phyloP scores from a whole-genome alignment of 306 rosid species.

The Cucurbita maxima region DNA sequence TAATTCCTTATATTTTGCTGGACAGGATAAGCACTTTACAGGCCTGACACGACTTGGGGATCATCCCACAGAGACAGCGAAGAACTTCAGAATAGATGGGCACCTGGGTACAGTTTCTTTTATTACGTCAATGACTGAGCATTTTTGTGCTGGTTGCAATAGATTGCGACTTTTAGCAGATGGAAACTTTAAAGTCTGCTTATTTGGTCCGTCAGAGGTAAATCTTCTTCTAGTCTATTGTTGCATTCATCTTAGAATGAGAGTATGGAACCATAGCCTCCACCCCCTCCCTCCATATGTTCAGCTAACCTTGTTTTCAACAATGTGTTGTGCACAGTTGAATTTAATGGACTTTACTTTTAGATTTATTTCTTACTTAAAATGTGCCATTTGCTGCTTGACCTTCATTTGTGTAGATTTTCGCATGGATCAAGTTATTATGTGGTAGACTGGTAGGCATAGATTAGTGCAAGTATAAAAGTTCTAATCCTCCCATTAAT shows the following conservation, averaged over 20 bases:
- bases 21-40: constrained; percentile 40
- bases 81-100: constrained; percentile 72
- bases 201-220: constrained; percentile 97
- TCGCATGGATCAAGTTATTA: not conserved
- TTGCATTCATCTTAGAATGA: constrained; percentile 5
- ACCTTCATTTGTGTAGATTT: not conserved
- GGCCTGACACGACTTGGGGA: constrained; percentile 50
- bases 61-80: constrained; percentile 85
- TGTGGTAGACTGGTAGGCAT: not conserved
- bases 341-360: not conserved
- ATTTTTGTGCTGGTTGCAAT: constrained; percentile 96
- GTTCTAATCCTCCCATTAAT: not conserved
- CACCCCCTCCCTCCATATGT: not conserved
- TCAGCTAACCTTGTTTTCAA: not conserved
- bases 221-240: constrained; percentile 8
- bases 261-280: not conserved
- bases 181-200: constrained; percentile 91
- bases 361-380: not conserved
- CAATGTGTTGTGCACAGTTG: not conserved
- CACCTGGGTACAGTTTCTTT: constrained; percentile 66
- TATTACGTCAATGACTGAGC: constrained; percentile 92
- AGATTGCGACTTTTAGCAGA: constrained; percentile 85
- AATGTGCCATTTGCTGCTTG: not conserved
- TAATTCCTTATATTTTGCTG: constrained; percentile 9
- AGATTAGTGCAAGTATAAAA: not conserved